These are phyloP conservation scores for Penicillium griseofulvum DNA, from an alignment of 2,329 filamentous ascomycete species.

Conservation along the genomic window DNA sequence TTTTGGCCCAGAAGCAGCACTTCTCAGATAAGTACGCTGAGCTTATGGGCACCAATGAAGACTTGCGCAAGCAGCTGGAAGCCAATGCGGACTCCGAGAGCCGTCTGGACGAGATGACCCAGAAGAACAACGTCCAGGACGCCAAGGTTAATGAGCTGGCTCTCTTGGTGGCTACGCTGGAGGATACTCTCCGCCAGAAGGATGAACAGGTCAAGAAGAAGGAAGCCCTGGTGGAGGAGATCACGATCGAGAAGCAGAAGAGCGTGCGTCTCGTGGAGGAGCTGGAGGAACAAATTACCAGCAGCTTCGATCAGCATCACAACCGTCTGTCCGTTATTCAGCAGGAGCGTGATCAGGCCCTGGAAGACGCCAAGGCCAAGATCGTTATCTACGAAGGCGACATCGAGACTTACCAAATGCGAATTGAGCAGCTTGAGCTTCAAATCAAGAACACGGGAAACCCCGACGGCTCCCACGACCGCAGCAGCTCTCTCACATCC, in stretches of 20 bases:
- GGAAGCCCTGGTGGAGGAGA: conserved; percentile 48
- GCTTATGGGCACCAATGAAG: conserved; percentile 40
- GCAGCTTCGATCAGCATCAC: conserved; percentile 92
- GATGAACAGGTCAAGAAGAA: conserved; percentile 48
- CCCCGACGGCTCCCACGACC: conserved; percentile 47
- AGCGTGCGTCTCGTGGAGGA: conserved; percentile 90
- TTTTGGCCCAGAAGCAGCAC: conserved; percentile 43
- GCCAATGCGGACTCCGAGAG: conserved; percentile 35
- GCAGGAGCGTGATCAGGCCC: conserved; percentile 67
- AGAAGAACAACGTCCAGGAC: conserved; percentile 51
- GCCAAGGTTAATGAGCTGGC: conserved; percentile 57
- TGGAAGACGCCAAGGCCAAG: conserved; percentile 73
- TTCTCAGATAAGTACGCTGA: conserved; percentile 45
- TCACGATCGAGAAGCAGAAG: conserved; percentile 73
- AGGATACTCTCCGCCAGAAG: conserved; percentile 46
- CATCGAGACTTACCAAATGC: conserved; percentile 55
- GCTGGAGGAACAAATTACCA: conserved; percentile 92
- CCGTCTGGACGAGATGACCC: conserved; percentile 39
- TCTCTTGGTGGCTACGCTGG: conserved; percentile 46
- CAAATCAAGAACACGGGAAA: conserved; percentile 43
- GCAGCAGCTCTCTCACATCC: conserved; percentile 60
- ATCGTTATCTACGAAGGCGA: conserved; percentile 64
- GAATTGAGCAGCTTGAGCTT: conserved; percentile 67
- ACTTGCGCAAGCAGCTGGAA: conserved; percentile 39
- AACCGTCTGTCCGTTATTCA: conserved; percentile 83